These are phyloP conservation scores for Ophiognomonia clavigignenti-juglandacearum DNA, from an alignment of 2,329 filamentous ascomycete species.

Conservation along the genomic window DNA sequence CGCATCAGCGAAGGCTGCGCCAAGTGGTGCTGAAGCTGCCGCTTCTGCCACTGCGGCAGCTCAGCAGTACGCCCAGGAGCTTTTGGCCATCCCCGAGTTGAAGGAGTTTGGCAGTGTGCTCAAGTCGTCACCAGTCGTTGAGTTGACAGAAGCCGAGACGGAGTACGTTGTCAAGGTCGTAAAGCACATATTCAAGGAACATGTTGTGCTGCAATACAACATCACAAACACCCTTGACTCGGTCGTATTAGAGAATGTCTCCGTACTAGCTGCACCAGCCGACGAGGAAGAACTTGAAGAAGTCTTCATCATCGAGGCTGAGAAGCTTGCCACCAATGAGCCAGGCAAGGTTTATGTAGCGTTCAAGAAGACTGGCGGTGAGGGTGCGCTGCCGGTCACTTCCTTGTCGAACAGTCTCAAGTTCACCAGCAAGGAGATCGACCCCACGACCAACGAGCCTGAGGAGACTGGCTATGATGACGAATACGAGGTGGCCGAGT, in stretches of 20 bases:
- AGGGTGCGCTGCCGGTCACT: constrained; percentile 69
- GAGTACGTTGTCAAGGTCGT: constrained; percentile 92
- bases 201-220: constrained; percentile 92
- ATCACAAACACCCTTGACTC: constrained; percentile 95
- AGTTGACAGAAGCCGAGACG: constrained; percentile 94
- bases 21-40: constrained; percentile 66
- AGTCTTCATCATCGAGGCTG: constrained; percentile 87
- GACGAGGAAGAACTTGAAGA: constrained; percentile 84
- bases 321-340: constrained; percentile 76
- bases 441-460: constrained; percentile 86
- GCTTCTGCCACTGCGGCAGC: constrained; percentile 74
- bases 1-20: constrained; percentile 66
- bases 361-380: constrained; percentile 78
- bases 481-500: constrained; percentile 93
- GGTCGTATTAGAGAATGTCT: constrained; percentile 85
- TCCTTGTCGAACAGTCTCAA: constrained; percentile 91
- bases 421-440: constrained; percentile 97
- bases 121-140: constrained; percentile 81
- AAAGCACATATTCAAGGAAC: constrained; percentile 98
- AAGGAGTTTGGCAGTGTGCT: constrained; percentile 83
- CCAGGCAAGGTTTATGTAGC: constrained; percentile 93
- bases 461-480: constrained; percentile 94
- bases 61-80: constrained; percentile 83
- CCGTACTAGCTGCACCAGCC: constrained; percentile 71
- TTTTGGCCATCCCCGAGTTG: constrained; percentile 86